These are phyloP conservation scores for Rhododendron simsii DNA, from an alignment of 148 eudicot genomes.

Conservation along the genomic window DNA sequence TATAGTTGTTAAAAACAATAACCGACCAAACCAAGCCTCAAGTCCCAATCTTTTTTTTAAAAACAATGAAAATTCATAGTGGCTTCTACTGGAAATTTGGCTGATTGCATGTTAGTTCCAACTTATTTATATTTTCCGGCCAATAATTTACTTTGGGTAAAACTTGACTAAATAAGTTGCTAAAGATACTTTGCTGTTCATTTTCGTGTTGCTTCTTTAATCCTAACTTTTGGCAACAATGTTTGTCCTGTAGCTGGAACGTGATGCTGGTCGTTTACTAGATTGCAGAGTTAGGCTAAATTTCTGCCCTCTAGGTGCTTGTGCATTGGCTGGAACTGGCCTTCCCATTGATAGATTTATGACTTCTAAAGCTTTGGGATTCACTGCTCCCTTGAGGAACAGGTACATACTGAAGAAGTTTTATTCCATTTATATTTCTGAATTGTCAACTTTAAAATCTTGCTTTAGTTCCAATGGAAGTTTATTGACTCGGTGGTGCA, in stretches of 20 bases:
- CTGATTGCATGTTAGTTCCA: not conserved
- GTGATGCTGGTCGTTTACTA: slow-evolving; percentile 84
- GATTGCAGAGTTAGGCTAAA: slow-evolving; percentile 88
- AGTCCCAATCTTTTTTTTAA: not conserved
- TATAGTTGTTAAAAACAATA: not conserved
- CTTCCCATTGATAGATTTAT: slow-evolving; percentile 94
- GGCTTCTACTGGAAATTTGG: not conserved
- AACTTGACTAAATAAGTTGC: not conserved
- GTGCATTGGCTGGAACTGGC: slow-evolving; percentile 99
- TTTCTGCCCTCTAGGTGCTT: slow-evolving; percentile 94
- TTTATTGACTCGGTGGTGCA: not conserved
- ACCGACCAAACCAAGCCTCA: not conserved
- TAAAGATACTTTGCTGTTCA: not conserved
- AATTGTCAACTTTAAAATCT: not conserved
- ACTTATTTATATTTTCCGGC: not conserved
- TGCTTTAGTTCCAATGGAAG: not conserved
- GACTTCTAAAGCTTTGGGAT: slow-evolving; percentile 88
- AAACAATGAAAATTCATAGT: not conserved
- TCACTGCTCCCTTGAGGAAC: slow-evolving; percentile 88
- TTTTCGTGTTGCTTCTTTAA: not conserved
- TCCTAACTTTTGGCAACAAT: not conserved
- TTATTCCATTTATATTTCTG: not conserved
- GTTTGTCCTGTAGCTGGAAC: slow-evolving; percentile 63
- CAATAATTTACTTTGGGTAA: not conserved
- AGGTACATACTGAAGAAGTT: slow-evolving; percentile 42